Percentiles rank a stretch among this genome's conserved stretches.
phyloP scores from a whole-genome alignment of 2,329 filamentous ascomycete species.

The Pseudopithomyces maydicus region DNA sequence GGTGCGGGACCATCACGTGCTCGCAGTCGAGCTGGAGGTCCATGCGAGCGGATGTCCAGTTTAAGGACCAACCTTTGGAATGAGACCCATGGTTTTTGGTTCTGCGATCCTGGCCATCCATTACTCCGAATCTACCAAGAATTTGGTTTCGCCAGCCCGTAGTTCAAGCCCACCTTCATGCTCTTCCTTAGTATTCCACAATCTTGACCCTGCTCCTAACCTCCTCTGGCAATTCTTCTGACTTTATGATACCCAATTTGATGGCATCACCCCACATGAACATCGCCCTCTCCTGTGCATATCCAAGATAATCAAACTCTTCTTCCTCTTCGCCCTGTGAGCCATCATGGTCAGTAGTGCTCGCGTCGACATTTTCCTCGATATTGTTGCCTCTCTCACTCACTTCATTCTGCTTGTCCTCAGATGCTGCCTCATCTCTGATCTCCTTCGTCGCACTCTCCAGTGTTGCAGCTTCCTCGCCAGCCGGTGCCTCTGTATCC shows the following conservation, averaged over 20 bases:
- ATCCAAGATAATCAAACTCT: conserved; percentile 91
- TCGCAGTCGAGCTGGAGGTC: too few relatives aligned
- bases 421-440: conserved; percentile 15
- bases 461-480: conserved; percentile 29
- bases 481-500: conserved; percentile 15
- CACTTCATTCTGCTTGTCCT: conserved; percentile 30
- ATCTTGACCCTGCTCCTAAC: conserved; percentile 70
- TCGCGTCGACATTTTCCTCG: conserved; percentile 29
- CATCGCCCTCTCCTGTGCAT: conserved; percentile 86
- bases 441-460: conserved; percentile 33
- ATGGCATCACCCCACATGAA: conserved; percentile 96
- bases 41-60: too few relatives aligned
- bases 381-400: conserved; percentile 29
- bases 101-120: too few relatives aligned
- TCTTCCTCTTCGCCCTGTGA: conserved; percentile 68
- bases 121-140: too few relatives aligned
- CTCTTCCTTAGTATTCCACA: conserved; percentile 61
- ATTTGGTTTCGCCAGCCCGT: too few relatives aligned
- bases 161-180: neutral
- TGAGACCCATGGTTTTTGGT: too few relatives aligned
- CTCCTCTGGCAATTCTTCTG: conserved; percentile 76
- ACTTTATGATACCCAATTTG: conserved; percentile 72
- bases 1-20: neutral
- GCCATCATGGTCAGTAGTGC: conserved; percentile 47
- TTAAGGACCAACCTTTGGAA: too few relatives aligned